Percentiles rank a stretch among this genome's conserved stretches.
Conservation (phyloP, 768 basidiomycete genomes). For the Rossbeevera mucosa region DNA sequence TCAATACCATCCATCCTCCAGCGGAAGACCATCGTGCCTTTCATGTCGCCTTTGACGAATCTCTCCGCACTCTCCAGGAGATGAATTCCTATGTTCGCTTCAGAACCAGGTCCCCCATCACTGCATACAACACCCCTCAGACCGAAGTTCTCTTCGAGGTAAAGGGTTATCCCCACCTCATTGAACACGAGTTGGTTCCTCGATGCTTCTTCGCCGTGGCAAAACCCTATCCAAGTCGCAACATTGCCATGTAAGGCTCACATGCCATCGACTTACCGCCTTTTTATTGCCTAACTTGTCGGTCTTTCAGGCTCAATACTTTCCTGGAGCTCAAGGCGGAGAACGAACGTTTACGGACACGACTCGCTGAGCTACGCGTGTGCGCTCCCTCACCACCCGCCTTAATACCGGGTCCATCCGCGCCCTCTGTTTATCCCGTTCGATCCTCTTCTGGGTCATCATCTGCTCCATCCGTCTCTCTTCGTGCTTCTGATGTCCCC, state of each 20-base stretch:
- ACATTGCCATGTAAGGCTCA: conserved; percentile 55
- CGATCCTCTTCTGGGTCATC: conserved; percentile 24
- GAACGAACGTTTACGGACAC: conserved; percentile 73
- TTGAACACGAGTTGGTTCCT: conserved; percentile 35
- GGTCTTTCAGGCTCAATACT: conserved; percentile 54
- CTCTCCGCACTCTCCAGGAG: conserved; percentile 46
- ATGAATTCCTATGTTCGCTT: conserved; percentile 59
- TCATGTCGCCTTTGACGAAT: conserved; percentile 47
- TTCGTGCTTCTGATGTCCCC: conserved; percentile 10
- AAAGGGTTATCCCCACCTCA: conserved; percentile 57
- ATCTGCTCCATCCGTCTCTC: conserved; percentile 18
- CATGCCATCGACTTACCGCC: background rate
- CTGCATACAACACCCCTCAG: conserved; percentile 22
- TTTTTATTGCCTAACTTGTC: background rate
- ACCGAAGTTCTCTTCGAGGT: conserved; percentile 67
- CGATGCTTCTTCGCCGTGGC: conserved; percentile 73
- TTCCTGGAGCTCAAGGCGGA: conserved; percentile 83
- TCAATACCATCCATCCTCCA: conserved; percentile 24
- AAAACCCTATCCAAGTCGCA: conserved; percentile 72
- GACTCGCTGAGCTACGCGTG: conserved; percentile 44
- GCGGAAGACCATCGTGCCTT: conserved; percentile 54
- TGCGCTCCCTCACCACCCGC: conserved; percentile 17
- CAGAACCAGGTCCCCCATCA: conserved; percentile 40
- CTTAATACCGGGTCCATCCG: conserved; percentile 11
- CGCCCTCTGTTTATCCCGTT: conserved; percentile 24